Conservation (phyloP, 2,329 filamentous ascomycete species). For the Allantophomopsis cytisporea region DNA sequence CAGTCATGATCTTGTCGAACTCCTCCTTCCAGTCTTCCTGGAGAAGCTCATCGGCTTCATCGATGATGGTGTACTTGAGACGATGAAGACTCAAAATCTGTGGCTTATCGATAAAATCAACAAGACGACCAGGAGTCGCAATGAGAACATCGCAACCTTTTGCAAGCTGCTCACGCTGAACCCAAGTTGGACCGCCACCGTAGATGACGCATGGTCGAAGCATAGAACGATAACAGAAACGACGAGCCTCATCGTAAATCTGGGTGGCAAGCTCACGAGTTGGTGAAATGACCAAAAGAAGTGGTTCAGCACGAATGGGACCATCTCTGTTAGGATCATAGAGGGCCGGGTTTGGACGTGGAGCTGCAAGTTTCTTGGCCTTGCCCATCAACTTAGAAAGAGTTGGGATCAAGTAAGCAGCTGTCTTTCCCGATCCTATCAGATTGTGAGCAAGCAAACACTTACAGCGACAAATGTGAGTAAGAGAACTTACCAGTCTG, state of each 20-base stretch:
- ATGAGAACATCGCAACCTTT: constrained; percentile 85
- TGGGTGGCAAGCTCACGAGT: constrained; percentile 86
- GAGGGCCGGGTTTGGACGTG: constrained; percentile 51
- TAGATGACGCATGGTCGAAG: constrained; percentile 84
- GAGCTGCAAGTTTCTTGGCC: constrained; percentile 72
- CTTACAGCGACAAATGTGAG: not conserved
- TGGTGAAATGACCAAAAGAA: constrained; percentile 76
- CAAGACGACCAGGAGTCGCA: constrained; percentile 74
- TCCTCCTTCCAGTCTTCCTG: constrained; percentile 65
- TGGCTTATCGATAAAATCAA: constrained; percentile 68
- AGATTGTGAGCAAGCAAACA: constrained; percentile 2
- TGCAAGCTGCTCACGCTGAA: constrained; percentile 59
- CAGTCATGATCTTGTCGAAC: constrained; percentile 62
- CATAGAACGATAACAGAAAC: constrained; percentile 90
- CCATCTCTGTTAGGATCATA: constrained; percentile 33
- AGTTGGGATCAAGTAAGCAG: constrained; percentile 80
- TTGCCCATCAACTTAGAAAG: constrained; percentile 92
- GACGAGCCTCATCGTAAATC: constrained; percentile 88
- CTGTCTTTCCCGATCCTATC: constrained; percentile 89
- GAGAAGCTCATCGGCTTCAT: constrained; percentile 93
- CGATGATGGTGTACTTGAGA: constrained; percentile 70
- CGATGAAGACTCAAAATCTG: constrained; percentile 58
- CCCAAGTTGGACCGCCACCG: constrained; percentile 60
- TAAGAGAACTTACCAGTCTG: constrained; percentile 67
- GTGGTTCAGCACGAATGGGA: constrained; percentile 62